Percentiles rank a stretch among this genome's conserved stretches.
Evolutionary conservation across 2,329 filamentous ascomycete species (phyloP).

Genomic region (Colletotrichum destructivum): DNA sequence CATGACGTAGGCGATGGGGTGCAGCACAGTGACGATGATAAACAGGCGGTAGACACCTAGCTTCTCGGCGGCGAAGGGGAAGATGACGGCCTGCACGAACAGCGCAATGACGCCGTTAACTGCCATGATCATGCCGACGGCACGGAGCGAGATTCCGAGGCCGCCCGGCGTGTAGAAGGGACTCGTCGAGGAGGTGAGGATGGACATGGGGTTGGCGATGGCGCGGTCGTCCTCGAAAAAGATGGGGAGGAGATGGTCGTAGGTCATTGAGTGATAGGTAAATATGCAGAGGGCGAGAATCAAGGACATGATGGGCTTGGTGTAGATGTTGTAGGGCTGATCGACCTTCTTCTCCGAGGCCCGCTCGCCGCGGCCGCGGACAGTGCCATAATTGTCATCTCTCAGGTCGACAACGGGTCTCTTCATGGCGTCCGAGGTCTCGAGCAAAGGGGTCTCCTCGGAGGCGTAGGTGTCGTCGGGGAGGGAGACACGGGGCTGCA

Average conservation of each 20-base stretch:
- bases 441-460: conserved; percentile 81
- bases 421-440: conserved; percentile 81
- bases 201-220: conserved; percentile 53
- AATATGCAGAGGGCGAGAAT: conserved; percentile 90
- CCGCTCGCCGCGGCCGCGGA: conserved; percentile 58
- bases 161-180: conserved; percentile 73
- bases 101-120: conserved; percentile 72
- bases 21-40: conserved; percentile 70
- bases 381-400: conserved; percentile 85
- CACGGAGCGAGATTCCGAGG: conserved; percentile 73
- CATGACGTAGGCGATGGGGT: conserved; percentile 73
- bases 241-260: conserved; percentile 91
- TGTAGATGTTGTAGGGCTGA: conserved; percentile 61
- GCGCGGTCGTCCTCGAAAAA: conserved; percentile 86
- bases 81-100: conserved; percentile 72
- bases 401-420: conserved; percentile 81
- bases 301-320: conserved; percentile 79
- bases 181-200: conserved; percentile 53
- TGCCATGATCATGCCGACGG: conserved; percentile 74
- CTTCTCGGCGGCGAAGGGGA: conserved; percentile 71
- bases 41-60: conserved; percentile 74
- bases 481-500: conserved; percentile 48
- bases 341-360: conserved; percentile 55
- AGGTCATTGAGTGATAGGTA: conserved; percentile 96
- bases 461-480: conserved; percentile 66